Percentiles rank a stretch among this genome's conserved stretches.
phyloP scores from a whole-genome alignment of 306 rosid species.

The Malus domestica region ASM211411v1 NC_041803.1:28978501-28979000 shows the following conservation, averaged over 20 bases:
- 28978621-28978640: constrained; percentile 75
- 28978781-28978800: constrained; percentile 79
- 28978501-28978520: no score
- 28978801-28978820: constrained; percentile 84
- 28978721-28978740: constrained; percentile 2
- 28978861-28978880: no score
- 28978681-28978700: constrained; percentile 46
- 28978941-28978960: no score
- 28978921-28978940: no score
- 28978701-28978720: constrained; percentile 72
- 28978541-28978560: no score
- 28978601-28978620: constrained; percentile 85
- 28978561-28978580: not conserved
- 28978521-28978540: no score
- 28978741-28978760: constrained; percentile 25
- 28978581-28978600: constrained; percentile 80
- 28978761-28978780: constrained; percentile 74
- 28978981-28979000: no score
- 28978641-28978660: constrained; percentile 35
- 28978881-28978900: no score
- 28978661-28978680: constrained; percentile 28
- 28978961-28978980: no score
- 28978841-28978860: constrained; percentile 97
- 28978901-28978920: no score
- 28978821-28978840: constrained; percentile 55